phyloP scores from a whole-genome alignment of 148 eudicot species.

The Cornus kousa region DNA sequence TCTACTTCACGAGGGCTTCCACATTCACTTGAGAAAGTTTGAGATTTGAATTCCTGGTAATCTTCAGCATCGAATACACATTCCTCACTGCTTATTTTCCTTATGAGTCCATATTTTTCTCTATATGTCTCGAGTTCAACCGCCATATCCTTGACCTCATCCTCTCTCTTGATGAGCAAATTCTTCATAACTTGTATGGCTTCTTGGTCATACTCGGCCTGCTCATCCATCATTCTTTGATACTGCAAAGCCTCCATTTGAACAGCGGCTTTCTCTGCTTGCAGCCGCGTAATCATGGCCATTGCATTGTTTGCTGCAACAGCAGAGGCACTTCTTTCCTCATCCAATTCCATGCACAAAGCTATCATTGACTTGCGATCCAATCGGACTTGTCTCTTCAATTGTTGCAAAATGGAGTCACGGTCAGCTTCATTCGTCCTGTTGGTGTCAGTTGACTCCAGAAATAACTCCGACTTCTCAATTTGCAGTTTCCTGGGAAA shows the following conservation, averaged over 20 bases:
- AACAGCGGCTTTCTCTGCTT: conserved; percentile 92
- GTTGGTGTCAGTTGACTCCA: conserved; percentile 39
- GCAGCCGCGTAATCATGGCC: conserved; percentile 96
- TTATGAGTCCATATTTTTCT: conserved; percentile 51
- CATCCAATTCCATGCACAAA: conserved; percentile 80
- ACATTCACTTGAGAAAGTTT: conserved; percentile 47
- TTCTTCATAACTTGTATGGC: conserved; percentile 47
- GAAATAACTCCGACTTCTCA: conserved; percentile 52
- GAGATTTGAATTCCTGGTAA: conserved; percentile 54
- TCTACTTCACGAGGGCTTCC: conserved; percentile 46
- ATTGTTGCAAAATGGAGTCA: conserved; percentile 42
- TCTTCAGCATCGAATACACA: conserved; percentile 43
- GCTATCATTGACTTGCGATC: conserved; percentile 69
- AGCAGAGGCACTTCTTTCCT: conserved; percentile 93
- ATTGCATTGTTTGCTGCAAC: conserved; percentile 98
- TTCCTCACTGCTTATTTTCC: conserved; percentile 28
- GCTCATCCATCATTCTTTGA: conserved; percentile 99
- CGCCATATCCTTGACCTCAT: conserved; percentile 68
- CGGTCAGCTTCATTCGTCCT: conserved; percentile 41
- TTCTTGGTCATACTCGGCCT: conserved; percentile 75
- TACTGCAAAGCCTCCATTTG: conserved; percentile 98
- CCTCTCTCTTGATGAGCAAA: conserved; percentile 57
- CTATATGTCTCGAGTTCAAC: conserved; percentile 62
- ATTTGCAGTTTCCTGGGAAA: conserved; percentile 43
- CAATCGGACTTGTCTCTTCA: conserved; percentile 60